These are phyloP conservation scores for Lactarius psammicola DNA, from an alignment of 768 basidiomycete genomes.

Conservation along the genomic window DNA sequence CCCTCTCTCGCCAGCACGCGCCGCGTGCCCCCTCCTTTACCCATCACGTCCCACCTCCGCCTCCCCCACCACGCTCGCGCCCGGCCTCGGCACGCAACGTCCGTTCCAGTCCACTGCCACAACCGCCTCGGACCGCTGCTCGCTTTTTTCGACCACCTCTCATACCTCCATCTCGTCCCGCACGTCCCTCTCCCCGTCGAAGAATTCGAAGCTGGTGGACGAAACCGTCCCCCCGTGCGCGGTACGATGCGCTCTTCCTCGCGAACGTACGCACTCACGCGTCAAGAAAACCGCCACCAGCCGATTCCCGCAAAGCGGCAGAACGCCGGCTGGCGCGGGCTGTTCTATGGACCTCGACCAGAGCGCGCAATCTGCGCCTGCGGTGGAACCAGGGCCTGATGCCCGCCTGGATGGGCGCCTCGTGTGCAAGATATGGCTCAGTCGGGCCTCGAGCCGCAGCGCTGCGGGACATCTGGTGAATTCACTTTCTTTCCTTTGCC, in stretches of 20 bases:
- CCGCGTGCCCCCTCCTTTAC: slow-evolving; percentile 13
- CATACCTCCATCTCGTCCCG: slow-evolving; percentile 36
- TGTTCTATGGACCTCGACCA: slow-evolving; percentile 63
- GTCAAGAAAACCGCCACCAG: slow-evolving; percentile 35
- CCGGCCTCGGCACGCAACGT: slow-evolving; percentile 36
- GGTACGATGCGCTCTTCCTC: slow-evolving; percentile 37
- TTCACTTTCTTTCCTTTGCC: slow-evolving; percentile 5
- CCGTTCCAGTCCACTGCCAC: slow-evolving; percentile 37
- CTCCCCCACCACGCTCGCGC: slow-evolving; percentile 21
- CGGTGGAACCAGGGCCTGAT: slow-evolving; percentile 38
- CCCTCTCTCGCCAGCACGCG: slow-evolving; percentile 15
- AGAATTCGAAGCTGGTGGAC: slow-evolving; percentile 13
- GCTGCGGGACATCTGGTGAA: slow-evolving; percentile 63
- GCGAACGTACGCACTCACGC: slow-evolving; percentile 26
- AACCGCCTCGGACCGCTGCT: slow-evolving; percentile 28
- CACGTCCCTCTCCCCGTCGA: slow-evolving; percentile 5
- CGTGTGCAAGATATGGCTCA: slow-evolving; percentile 58
- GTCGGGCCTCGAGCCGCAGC: slow-evolving; percentile 50
- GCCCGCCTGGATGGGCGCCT: slow-evolving; percentile 53
- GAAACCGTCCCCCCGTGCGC: slow-evolving; percentile 30
- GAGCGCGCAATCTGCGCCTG: slow-evolving; percentile 31
- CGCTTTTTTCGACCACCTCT: slow-evolving; percentile 42
- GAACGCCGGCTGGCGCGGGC: slow-evolving; percentile 67
- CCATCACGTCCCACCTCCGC: slow-evolving; percentile 4
- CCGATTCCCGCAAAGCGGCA: slow-evolving; percentile 45